Evolutionary conservation across 1,139 yeast species (phyloP).

Genomic region (Kurtzmaniella quercitrusa): DNA sequence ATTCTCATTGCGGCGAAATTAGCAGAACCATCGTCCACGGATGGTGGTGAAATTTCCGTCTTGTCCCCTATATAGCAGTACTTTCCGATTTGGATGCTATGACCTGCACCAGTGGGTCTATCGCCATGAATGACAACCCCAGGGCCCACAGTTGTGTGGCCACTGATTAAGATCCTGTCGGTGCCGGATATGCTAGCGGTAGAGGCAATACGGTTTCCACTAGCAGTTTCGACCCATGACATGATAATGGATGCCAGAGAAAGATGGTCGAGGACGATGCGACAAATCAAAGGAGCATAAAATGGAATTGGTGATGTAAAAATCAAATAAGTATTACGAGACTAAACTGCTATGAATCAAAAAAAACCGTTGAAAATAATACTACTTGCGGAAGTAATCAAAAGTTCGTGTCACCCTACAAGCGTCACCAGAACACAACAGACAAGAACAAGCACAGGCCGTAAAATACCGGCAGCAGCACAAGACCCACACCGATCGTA

Average conservation of each 20-base stretch:
- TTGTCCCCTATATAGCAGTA: slow-evolving; percentile 37
- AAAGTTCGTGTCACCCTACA: no score
- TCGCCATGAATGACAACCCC: slow-evolving; percentile 21
- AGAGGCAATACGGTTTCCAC: slow-evolving; percentile 57
- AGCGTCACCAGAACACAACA: no score
- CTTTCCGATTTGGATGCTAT: slow-evolving; percentile 50
- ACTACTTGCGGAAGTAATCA: not conserved
- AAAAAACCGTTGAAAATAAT: no score
- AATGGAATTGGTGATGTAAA: no score
- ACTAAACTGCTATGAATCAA: not conserved
- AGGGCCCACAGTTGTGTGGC: slow-evolving; percentile 29
- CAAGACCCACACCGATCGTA: no score
- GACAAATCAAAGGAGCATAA: no score
- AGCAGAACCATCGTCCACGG: slow-evolving; percentile 10
- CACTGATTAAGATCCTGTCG: slow-evolving; percentile 24
- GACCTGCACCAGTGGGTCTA: slow-evolving; percentile 11
- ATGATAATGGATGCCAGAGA: no score
- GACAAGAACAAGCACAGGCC: no score
- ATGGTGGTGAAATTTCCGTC: slow-evolving; percentile 31
- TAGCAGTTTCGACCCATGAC: slow-evolving; percentile 38
- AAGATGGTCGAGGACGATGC: no score
- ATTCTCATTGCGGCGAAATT: slow-evolving; percentile 35
- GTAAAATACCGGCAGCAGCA: not conserved
- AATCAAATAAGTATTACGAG: no score
- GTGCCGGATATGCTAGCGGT: slow-evolving; percentile 30